Base-by-base conservation (phyloP, 192 early-diverging fungal species). In the Endogone sp. region DNA sequence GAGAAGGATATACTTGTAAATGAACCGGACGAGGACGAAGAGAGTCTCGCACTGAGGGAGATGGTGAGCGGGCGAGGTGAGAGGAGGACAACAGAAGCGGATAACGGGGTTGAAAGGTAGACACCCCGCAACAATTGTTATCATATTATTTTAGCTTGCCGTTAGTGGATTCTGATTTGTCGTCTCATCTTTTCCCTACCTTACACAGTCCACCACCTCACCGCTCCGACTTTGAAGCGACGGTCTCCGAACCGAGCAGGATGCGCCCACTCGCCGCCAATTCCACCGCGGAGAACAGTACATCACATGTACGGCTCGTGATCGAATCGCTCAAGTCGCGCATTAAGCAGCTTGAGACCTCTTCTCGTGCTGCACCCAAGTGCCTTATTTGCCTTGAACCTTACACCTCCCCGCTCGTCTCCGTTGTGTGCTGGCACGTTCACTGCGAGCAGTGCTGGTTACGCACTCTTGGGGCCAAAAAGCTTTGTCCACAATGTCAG, bases 391-490 rank as follows among this genome's bases (percentile, higher is more conserved):
- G 95, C 71, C 78, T 92, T 25, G 92, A 93, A 29, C 69, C 84
- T 0, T 93, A 90, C 73, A 81, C 78, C 3, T 77, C 84, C 10
- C 95, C 95, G 0, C 71, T 93, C 28, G 81, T 82, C 2, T 94
- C 94, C 0, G 87, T 93, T 29, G 81, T 89, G 22, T 96, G 95
- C 78, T 94, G 94, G 94, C 95, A 97, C 81, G 95, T 95, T 9
- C 91, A 93, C 62, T 97, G 95, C 70, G 90, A 94, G 70, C 72
- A 83, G 44, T 96, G 95, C 73, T 96, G 95, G 95, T 81, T 95
- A 69, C 83, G 85, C 55, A 91, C 91, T 1, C 71, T 96, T 16
- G 94, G 88, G 21, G 84, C 87, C n/a, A 95, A 95, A 66, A 91
- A 93, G 59, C 75, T 96, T 3, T 96, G 95, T 68, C 95, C 95